Base-by-base conservation (phyloP, 2,329 filamentous ascomycete species). In the Xylaria sp. region DNA sequence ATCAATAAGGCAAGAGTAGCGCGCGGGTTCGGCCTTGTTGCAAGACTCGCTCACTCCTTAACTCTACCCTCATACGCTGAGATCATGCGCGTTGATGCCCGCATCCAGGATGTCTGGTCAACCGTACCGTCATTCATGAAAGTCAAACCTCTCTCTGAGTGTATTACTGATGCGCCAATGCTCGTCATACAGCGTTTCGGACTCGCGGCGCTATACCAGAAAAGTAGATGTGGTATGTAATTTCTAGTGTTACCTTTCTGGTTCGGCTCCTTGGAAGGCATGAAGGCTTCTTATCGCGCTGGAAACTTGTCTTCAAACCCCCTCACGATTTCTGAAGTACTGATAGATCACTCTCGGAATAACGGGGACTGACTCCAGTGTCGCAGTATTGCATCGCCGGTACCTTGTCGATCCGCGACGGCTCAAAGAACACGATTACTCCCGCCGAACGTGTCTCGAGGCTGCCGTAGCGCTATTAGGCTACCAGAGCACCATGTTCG, bases 101-200 rank as follows among this genome's bases (percentile, higher is more conserved):
- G 81, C 29, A 77, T 89, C 27, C 78, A 84, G 48, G 80, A 84
- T 42, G 80, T 79, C 9, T 88, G 84, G 82, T 73, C 73, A 10
- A 71, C 73, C 4, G 77, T 88, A 5, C 87, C 87, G 2, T 16
- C 68, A 0, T 86, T 85, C 70, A 83, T 88, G 79, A 82, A 79
- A 69, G 79, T 86, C 29, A 80, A 79, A 27, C 81, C 85, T 1
- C 77, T 87, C n/a, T 82, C 83, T 1, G 81, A 86, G 63, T 83
- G 82, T 61, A 77, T 87, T 29, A 82, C 82, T 21, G 86, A 88
- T 60, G 77, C 83, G 1, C 82, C 85, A 1, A 74, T 78, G 40
- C 77, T 79, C 54, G 77, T 88, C 16, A 82, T 88, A 27, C 86
- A 89, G 72, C 81, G 86, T 4, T 87, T 86, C 64, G 86, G 85